These are phyloP conservation scores for Claviceps africana DNA, from an alignment of 2,329 filamentous ascomycete species.

Conservation along the genomic window DNA sequence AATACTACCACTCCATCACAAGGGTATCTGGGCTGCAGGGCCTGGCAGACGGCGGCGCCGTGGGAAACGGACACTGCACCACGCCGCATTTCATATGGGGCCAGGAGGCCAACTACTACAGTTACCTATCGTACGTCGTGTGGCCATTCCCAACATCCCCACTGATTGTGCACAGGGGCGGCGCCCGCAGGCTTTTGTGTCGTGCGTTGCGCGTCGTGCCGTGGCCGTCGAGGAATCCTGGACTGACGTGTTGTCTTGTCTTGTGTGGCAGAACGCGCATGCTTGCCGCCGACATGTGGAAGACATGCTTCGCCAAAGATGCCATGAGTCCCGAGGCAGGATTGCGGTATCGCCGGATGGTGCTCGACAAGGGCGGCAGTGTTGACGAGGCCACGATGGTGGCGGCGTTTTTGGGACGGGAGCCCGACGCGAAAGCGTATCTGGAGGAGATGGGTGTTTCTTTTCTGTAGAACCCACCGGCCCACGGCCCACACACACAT, in stretches of 20 bases:
- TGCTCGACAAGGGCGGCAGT: not conserved
- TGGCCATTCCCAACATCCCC: not conserved
- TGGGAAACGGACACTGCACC: not conserved
- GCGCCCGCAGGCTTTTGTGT: too few species aligned
- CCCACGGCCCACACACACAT: too few species aligned
- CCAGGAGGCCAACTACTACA: not conserved
- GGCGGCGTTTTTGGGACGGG: not conserved
- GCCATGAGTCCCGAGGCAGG: not conserved
- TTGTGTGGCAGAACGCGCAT: not conserved
- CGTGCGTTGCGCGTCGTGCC: not conserved
- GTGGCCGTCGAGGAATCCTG: not conserved
- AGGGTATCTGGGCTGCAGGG: not conserved
- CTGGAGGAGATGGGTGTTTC: not conserved
- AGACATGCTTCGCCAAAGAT: not conserved
- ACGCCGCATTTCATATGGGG: not conserved
- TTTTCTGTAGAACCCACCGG: too few species aligned
- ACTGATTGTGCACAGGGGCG: too few species aligned
- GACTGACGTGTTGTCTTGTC: not conserved
- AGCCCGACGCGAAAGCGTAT: not conserved
- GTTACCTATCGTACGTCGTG: not conserved
- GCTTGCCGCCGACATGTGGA: conserved; percentile 2
- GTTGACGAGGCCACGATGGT: not conserved
- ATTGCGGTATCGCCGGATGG: not conserved
- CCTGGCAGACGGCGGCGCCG: not conserved
- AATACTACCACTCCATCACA: not conserved